phyloP scores from a whole-genome alignment of 768 basidiomycete genomes.

The Cystofilobasidium ferigula region DNA sequence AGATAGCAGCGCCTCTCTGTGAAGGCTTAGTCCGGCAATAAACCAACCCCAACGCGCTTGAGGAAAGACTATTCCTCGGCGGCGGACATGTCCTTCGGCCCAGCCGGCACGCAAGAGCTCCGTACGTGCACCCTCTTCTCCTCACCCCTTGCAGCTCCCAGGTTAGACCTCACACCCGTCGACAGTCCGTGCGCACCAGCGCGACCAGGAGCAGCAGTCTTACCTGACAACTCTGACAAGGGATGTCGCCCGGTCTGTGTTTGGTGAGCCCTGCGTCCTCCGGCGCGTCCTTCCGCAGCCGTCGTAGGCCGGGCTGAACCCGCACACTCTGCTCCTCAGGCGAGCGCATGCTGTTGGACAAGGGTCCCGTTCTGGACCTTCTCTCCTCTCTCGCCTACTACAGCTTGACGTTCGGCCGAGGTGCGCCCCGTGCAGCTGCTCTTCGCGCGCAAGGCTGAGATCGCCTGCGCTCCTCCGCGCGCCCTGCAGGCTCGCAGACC shows the following conservation, averaged over 20 bases:
- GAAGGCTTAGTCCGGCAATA: no score
- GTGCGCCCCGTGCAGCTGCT: constrained; percentile 40
- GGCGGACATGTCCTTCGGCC: no score
- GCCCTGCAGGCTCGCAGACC: constrained; percentile 57
- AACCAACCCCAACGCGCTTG: no score
- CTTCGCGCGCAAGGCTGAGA: background rate
- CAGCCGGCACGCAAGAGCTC: constrained; percentile 1
- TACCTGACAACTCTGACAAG: constrained; percentile 65
- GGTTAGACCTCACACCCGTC: no score
- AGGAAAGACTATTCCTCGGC: no score
- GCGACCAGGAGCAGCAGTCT: constrained; percentile 66
- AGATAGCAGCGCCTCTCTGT: no score
- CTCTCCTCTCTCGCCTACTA: constrained; percentile 59
- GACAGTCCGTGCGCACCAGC: constrained; percentile 70
- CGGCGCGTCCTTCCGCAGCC: background rate
- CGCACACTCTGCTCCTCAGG: constrained; percentile 42
- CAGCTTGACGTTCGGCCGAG: constrained; percentile 61
- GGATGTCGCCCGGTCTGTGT: constrained; percentile 59
- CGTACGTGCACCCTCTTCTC: background rate
- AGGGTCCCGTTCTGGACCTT: constrained; percentile 71
- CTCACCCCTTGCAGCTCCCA: background rate
- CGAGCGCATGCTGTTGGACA: constrained; percentile 63
- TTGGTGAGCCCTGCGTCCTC: constrained; percentile 47
- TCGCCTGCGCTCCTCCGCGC: background rate
- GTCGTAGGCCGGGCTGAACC: constrained; percentile 18